phyloP scores from a whole-genome alignment of 768 basidiomycete species.

The Agrocybe pediades region DNA sequence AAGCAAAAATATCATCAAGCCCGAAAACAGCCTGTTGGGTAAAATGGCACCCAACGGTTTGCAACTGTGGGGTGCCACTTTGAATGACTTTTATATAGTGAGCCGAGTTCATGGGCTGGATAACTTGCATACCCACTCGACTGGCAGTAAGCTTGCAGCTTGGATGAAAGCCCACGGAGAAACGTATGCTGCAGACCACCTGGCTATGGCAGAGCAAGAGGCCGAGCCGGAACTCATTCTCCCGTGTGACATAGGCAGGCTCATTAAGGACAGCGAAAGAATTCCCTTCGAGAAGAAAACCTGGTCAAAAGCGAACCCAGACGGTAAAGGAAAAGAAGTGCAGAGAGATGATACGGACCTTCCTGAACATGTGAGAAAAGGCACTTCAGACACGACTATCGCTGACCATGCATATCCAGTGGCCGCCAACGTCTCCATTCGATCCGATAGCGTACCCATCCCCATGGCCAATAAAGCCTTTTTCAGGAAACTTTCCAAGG shows the following conservation, averaged over 20 bases:
- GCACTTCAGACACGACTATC: neutral
- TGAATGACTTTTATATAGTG: constrained; percentile 41
- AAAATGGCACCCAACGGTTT: constrained; percentile 32
- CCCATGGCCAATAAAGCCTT: constrained; percentile 44
- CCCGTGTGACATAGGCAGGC: constrained; percentile 27
- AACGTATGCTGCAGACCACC: constrained; percentile 30
- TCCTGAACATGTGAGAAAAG: constrained; percentile 1
- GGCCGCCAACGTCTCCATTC: constrained; percentile 25
- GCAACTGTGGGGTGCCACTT: constrained; percentile 43
- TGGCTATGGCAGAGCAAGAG: constrained; percentile 37
- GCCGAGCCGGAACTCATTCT: constrained; percentile 30
- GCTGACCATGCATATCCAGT: constrained; percentile 1
- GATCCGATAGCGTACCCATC: constrained; percentile 35
- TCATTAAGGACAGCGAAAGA: constrained; percentile 22
- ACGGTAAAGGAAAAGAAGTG: constrained; percentile 1
- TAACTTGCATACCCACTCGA: constrained; percentile 23
- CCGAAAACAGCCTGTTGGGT: constrained; percentile 20
- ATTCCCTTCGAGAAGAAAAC: neutral
- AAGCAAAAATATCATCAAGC: constrained; percentile 16
- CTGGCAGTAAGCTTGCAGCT: constrained; percentile 33
- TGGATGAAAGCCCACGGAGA: constrained; percentile 39
- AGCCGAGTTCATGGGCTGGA: constrained; percentile 20
- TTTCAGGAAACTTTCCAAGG: constrained; percentile 17
- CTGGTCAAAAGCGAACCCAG: neutral
- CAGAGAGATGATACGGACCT: constrained; percentile 2